Evolutionary conservation across 192 early-diverging fungal genomes (phyloP), one percentile per base, ranked within the genome.

Genomic region (Backusella australiensis): DNA sequence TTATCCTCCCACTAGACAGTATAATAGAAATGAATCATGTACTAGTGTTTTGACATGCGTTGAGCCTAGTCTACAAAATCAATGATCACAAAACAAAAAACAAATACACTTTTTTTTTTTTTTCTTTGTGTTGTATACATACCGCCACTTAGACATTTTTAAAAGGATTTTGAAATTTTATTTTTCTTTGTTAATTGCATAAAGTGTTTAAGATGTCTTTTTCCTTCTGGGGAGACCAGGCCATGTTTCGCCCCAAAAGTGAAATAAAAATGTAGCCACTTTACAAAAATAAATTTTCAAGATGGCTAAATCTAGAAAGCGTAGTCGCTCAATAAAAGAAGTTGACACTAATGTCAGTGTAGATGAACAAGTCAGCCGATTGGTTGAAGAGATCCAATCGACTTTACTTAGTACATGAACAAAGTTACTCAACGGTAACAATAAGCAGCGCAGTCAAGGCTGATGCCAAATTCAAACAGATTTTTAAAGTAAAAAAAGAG

Each of bases 41-140:
- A 39, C 35, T 38, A 69, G 67, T 69, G 67, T 69, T 39, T 8
- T 69, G 19, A 69, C 67, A 38, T 69, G 67, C 39, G 67, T 69
- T 36, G 67, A 69, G 26, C 35, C 67, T 11, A 69, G 67, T 69
- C 39, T 69, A 69, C 67, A 38, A 38, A 38, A 21, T 7, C 7
- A 23, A 38, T 69, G 38, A 38, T 59, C 23, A 67, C 3, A 26
- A 67, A 69, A 66, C 8, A 21, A 65, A 34, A 32, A 17, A 3
- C 34, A 69, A 36, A 35, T 36, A 67, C 29, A 65, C 59, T 35
- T 67, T 67, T 36, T 34, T 4, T 29, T 29, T 32, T 32, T 32
- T 32, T 32, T 32, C 2, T 32, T 44, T 67, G 66, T 67, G 7
- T 26, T 32, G 9, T 65, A 23, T 65, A 19, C 6, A 38, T 35